Evolutionary conservation across 495 filamentous ascomycete species (phyloP), one percentile per base, ranked within the genome.

Genomic region (Aspergillus leporis): DNA sequence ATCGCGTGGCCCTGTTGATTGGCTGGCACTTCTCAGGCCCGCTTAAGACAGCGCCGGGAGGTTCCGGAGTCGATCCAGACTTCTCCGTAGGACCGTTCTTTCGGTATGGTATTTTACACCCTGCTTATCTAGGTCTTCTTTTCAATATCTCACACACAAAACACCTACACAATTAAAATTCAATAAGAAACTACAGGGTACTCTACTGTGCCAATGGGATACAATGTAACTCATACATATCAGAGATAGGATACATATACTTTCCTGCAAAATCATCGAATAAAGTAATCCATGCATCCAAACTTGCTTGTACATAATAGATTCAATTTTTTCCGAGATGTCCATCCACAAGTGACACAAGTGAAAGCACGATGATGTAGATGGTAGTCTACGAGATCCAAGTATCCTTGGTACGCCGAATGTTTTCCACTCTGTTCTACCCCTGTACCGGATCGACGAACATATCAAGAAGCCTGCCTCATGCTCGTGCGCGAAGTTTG

Each of bases 1-100:
- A 46, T 34, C 59, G 47, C 68, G 59, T 70, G 67, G 67, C 22
- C 61, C 36, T 25, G 47, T 60, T 61, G 61, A 71, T 68, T 71
- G 68, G 68, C 53, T 49, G 36, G 18, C 56, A 36, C 48, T 40
- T n/a, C n/a, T 49, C 28, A 34, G 51, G 34, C 38, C 55, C 53
- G 48, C 40, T 50, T 10, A 50, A 55, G 46, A 56, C 55, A 52
- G 53, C 52, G 54, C 58, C 65, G 66, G 69, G 61, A 67, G 64
- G 60, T 59, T 60, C 65, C 66, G 66, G 69, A 62, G 61, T n/a
- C 31, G 21, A 47, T 25, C 52, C 43, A 47, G 19, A 47, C 43
- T 23, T 31, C 13, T 31, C 22, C 23, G n/a, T 16, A 21, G 40
- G 7, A 40, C 51, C 32, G 16, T 22, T 13, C 18, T 22, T 34